Base-by-base conservation (phyloP, 2,329 filamentous ascomycete genomes). In the Biscogniauxia marginata region DNA sequence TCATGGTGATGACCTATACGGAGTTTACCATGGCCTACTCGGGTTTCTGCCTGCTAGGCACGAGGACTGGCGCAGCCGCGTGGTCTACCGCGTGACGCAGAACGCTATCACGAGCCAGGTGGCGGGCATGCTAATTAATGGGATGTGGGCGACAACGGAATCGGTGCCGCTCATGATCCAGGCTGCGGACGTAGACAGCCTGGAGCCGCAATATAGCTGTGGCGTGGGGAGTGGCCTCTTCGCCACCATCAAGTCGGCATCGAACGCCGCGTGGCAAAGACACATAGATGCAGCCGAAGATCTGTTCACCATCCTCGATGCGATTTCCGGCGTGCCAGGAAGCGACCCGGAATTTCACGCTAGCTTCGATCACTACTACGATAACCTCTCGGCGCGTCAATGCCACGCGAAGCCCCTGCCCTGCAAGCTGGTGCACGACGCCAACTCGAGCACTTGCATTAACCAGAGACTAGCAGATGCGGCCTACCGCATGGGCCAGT, bases 91-190 rank as follows among this genome's bases (percentile, higher is more conserved):
- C 52, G 89, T 93, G 9, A 93, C 90, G 0, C 90, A 90, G 70
- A 95, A 95, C 72, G 79, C 86, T 50, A 93, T 96, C 67, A 95
- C 91, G 2, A 88, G 84, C 65, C 88, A 95, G 72, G 90, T 93
- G 16, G 89, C 88, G 9, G 83, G 87, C 54, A 90, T 91, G 83
- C 71, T 93, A 6, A 79, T 91, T 53, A 76, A 81, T 54, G 90
- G 87, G 55, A 91, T 91, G 85, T 89, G 84, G 73, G 74, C 74
- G 0, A 61, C 60, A 0, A 68, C 72, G 0, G 70, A 71, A 0
- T 65, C 76, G 1, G 67, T 77, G 1, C 79, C 81, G 1, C 67
- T 87, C 0, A 63, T 77, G 20, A 72, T 85, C 21, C 75, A 85
- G 68, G 78, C 85, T 2, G 71, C 74, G 1, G 79, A 78, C 7